phyloP scores from a whole-genome alignment of 257 asterid species.

The Nicotiana knightiana region DNA sequence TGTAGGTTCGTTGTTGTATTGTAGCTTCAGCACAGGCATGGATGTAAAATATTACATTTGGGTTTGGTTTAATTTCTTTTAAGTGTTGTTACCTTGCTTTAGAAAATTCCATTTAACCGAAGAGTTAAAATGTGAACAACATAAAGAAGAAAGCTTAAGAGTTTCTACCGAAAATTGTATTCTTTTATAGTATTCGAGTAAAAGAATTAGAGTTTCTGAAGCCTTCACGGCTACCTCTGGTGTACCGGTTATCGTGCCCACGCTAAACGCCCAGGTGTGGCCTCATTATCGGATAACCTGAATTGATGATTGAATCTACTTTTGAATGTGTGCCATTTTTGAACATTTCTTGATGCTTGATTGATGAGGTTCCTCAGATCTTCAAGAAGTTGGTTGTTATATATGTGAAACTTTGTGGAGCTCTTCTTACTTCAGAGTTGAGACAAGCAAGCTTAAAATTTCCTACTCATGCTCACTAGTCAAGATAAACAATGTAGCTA shows the following conservation, averaged over 20 bases:
- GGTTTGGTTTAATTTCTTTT: neutral
- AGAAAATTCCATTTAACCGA: neutral
- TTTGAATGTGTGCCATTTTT: neutral
- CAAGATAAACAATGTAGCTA: too few species aligned
- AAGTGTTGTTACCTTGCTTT: neutral
- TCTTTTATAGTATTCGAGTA: neutral
- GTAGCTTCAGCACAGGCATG: constrained; percentile 4
- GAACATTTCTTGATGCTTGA: too few species aligned
- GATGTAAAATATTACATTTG: neutral
- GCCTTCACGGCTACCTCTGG: neutral
- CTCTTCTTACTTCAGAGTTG: too few species aligned
- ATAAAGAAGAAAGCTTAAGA: neutral
- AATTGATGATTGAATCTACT: neutral
- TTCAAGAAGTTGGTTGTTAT: neutral
- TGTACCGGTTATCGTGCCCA: too few species aligned
- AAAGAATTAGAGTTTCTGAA: neutral
- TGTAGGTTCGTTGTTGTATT: constrained; percentile 17
- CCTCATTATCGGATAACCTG: neutral
- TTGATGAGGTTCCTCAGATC: neutral
- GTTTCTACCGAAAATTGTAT: neutral
- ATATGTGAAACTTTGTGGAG: too few species aligned
- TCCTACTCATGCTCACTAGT: too few species aligned
- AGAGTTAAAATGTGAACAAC: neutral
- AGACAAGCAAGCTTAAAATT: too few species aligned
- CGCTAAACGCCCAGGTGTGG: too few species aligned